Evolutionary conservation across 768 basidiomycete species (phyloP).

Genomic region (Suillus americanus): DNA sequence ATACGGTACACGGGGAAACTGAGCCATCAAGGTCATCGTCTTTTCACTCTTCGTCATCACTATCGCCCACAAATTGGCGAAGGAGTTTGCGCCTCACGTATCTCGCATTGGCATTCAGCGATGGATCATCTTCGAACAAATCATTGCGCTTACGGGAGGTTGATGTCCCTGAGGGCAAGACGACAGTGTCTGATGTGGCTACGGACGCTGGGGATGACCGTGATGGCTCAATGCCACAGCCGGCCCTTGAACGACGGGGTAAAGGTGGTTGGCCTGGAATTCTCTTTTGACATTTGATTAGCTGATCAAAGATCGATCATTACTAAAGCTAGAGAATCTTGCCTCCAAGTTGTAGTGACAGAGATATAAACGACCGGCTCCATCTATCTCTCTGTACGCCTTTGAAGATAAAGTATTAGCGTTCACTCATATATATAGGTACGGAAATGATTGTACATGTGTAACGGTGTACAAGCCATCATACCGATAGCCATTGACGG

Average conservation of each 20-base stretch:
- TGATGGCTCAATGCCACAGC: not conserved
- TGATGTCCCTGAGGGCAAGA: not conserved
- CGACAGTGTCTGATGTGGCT: not conserved
- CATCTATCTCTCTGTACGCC: constrained; percentile 21
- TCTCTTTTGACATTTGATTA: constrained; percentile 16
- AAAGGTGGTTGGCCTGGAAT: constrained; percentile 27
- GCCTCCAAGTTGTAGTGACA: constrained; percentile 31
- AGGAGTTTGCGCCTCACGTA: not conserved
- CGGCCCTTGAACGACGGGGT: constrained; percentile 9
- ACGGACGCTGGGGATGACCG: not conserved
- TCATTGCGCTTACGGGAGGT: not conserved
- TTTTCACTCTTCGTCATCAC: not conserved
- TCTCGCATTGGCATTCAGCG: not conserved
- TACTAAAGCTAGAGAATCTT: too few relatives aligned
- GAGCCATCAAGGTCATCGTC: not conserved
- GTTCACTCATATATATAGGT: not conserved
- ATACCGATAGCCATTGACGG: constrained; percentile 25
- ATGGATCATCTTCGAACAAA: not conserved
- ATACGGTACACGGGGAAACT: not conserved
- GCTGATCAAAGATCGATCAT: not conserved
- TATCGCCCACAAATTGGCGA: not conserved
- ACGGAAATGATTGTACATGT: constrained; percentile 13
- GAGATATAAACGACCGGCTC: constrained; percentile 7
- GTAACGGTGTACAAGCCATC: constrained; percentile 30
- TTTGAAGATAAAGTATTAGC: constrained; percentile 2